A percentile compares a stretch with the other conserved stretches of the same genome.
Evolutionary conservation across 805 yeast species (phyloP).

Genomic region (Pichia kluyveri): DNA sequence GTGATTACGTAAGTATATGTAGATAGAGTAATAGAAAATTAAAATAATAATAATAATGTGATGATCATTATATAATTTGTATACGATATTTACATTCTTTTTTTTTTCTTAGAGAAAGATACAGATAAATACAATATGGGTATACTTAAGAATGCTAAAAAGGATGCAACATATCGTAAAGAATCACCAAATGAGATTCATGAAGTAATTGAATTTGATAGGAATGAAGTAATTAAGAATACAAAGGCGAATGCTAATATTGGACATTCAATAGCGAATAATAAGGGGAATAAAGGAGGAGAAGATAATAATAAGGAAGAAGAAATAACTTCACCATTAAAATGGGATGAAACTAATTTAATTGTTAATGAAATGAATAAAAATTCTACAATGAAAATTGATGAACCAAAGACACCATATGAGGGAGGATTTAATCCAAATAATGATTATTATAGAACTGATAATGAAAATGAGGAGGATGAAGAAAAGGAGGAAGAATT

Average conservation of each 20-base stretch:
- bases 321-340: conserved; percentile 31
- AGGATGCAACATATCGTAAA: conserved; percentile 15
- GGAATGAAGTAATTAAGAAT: conserved; percentile 72
- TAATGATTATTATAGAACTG: conserved; percentile 70
- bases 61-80: no score
- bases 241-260: neutral
- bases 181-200: conserved; percentile 14
- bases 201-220: conserved; percentile 19
- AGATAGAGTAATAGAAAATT: no score
- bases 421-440: conserved; percentile 81
- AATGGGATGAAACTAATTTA: conserved; percentile 82
- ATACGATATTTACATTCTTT: no score
- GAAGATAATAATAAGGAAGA: neutral
- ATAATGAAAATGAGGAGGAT: conserved; percentile 40
- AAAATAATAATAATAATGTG: no score
- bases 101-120: no score
- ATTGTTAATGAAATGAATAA: conserved; percentile 66
- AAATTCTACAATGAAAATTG: conserved; percentile 70
- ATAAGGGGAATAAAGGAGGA: neutral
- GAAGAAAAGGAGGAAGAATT: conserved; percentile 11
- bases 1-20: neutral
- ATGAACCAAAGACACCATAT: conserved; percentile 93
- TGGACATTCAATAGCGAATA: neutral
- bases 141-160: conserved; percentile 25
- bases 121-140: conserved; percentile 12